These are phyloP conservation scores for Zasmidium angulare DNA, from an alignment of 2,329 filamentous ascomycete genomes.

Conservation along the genomic window DNA sequence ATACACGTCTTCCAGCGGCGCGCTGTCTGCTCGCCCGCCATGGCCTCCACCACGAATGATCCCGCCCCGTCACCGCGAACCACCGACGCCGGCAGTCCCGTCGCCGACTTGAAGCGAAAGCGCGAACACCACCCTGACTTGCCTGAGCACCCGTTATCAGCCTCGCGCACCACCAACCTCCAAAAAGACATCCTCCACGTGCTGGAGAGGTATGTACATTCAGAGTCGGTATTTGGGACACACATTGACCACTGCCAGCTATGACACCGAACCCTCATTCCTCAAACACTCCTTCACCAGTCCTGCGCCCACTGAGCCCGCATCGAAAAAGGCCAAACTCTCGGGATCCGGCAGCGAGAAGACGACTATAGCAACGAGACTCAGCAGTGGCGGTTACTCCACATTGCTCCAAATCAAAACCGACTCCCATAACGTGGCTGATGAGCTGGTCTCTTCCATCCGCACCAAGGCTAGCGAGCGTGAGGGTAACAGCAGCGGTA, in stretches of 20 bases:
- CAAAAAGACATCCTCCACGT: conserved; percentile 45
- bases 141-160: not conserved
- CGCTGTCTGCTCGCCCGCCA: not conserved
- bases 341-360: conserved; percentile 33
- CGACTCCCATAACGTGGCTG: conserved; percentile 43
- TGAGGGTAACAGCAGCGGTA: conserved; percentile 17
- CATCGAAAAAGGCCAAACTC: conserved; percentile 47
- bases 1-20: not conserved
- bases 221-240: not conserved
- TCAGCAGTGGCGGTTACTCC: conserved; percentile 41
- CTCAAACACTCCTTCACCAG: conserved; percentile 40
- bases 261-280: conserved; percentile 48
- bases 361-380: conserved; percentile 39
- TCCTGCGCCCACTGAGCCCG: conserved; percentile 39
- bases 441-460: conserved; percentile 39
- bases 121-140: not conserved
- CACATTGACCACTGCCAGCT: conserved; percentile 22
- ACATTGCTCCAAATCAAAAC: conserved; percentile 43
- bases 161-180: conserved; percentile 19
- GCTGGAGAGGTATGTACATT: conserved; percentile 38
- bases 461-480: conserved; percentile 27
- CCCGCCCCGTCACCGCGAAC: not conserved
- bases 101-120: conserved; percentile 4
- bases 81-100: not conserved
- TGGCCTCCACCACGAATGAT: not conserved